A percentile compares a stretch with the other conserved stretches of the same genome.
phyloP scores from a whole-genome alignment of 1,139 yeast species.

The Kodamaea anthophila region DNA sequence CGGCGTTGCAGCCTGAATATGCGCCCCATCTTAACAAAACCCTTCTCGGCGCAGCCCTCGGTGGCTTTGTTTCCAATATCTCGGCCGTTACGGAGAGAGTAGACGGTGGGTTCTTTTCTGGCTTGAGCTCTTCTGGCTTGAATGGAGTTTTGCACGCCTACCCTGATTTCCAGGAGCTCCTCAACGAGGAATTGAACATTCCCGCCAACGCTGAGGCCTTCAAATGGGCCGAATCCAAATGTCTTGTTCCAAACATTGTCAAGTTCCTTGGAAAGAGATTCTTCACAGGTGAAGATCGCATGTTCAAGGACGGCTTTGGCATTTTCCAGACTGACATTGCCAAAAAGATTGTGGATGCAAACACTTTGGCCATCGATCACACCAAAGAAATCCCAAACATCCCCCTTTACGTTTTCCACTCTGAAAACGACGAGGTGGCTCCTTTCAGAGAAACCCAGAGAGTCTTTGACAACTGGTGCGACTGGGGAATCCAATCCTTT shows the following conservation, averaged over 20 bases:
- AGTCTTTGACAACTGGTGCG: constrained; percentile 28
- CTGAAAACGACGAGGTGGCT: constrained; percentile 24
- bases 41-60: constrained; percentile 28
- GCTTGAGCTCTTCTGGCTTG: constrained; percentile 21
- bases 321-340: constrained; percentile 14
- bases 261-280: constrained; percentile 12
- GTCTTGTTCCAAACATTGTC: constrained; percentile 7
- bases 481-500: constrained; percentile 14
- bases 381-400: constrained; percentile 20
- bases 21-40: constrained; percentile 24
- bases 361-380: constrained; percentile 19
- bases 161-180: constrained; percentile 12
- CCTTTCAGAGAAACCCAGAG: constrained; percentile 21
- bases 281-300: constrained; percentile 16
- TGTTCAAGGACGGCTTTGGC: constrained; percentile 14
- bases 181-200: constrained; percentile 3
- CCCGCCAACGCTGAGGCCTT: constrained; percentile 1
- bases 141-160: constrained; percentile 24
- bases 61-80: constrained; percentile 26
- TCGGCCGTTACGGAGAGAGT: constrained; percentile 14
- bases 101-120: constrained; percentile 23
- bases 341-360: constrained; percentile 11
- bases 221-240: constrained; percentile 4
- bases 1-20: constrained; percentile 25
- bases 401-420: constrained; percentile 33